phyloP scores from a whole-genome alignment of 2,329 filamentous ascomycete species.

The Aspergillus carbonarius region DNA sequence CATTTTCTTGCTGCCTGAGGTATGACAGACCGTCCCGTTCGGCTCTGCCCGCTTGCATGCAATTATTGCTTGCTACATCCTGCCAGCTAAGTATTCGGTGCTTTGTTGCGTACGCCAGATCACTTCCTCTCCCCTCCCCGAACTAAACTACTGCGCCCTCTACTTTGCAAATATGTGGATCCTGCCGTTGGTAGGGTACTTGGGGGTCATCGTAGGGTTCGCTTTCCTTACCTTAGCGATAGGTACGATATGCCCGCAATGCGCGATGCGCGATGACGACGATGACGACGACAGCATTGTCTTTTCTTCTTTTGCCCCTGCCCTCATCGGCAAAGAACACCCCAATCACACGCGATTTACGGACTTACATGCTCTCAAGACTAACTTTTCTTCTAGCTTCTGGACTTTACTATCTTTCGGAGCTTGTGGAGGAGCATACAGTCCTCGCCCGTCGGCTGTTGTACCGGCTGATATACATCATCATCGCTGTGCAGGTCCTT shows the following conservation, averaged over 20 bases:
- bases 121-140: neutral
- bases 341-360: neutral
- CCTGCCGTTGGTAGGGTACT: conserved; percentile 84
- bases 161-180: conserved; percentile 74
- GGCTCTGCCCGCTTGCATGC: neutral
- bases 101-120: neutral
- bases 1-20: neutral
- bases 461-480: conserved; percentile 76
- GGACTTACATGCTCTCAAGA: neutral
- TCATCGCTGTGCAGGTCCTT: conserved; percentile 71
- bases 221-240: conserved; percentile 92
- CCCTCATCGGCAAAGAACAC: neutral
- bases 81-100: neutral
- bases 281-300: neutral
- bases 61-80: neutral
- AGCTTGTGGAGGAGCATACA: conserved; percentile 96
- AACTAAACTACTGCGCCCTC: neutral
- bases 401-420: conserved; percentile 97
- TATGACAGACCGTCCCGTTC: neutral
- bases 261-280: neutral
- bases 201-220: conserved; percentile 85
- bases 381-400: conserved; percentile 61
- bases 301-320: neutral
- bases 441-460: conserved; percentile 88
- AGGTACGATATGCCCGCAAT: conserved; percentile 48